Evolutionary conservation across 768 basidiomycete genomes (phyloP).

Genomic region (Suillus americanus): DNA sequence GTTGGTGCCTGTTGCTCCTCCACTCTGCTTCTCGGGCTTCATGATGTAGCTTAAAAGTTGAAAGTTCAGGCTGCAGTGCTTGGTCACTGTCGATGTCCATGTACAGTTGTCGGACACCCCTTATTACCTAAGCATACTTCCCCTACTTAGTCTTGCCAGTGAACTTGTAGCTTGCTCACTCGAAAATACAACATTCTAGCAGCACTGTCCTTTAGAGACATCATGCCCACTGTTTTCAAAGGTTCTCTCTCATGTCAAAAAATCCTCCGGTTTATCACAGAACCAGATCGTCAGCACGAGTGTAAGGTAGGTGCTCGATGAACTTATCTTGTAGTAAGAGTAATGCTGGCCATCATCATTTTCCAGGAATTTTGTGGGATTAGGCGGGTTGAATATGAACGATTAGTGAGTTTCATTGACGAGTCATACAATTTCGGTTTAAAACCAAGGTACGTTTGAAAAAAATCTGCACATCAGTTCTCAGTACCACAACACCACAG

Average conservation of each 20-base stretch:
- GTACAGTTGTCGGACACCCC: no score
- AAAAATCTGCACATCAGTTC: not conserved
- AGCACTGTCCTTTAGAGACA: no score
- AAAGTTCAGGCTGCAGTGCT: no score
- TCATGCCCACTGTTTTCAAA: no score
- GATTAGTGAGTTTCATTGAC: not conserved
- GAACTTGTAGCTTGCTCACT: no score
- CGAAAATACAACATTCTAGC: no score
- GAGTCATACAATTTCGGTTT: not conserved
- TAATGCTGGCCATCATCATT: not conserved
- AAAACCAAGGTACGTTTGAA: not conserved
- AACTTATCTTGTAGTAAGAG: not conserved
- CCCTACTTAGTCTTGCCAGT: no score
- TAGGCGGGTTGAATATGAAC: not conserved
- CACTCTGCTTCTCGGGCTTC: no score
- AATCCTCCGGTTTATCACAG: not conserved
- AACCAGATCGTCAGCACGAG: not conserved
- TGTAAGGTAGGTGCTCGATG: not conserved
- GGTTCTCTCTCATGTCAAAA: not conserved
- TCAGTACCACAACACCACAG: not conserved
- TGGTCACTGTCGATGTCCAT: no score
- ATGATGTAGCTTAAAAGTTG: no score
- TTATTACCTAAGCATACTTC: no score
- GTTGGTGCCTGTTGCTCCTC: no score
- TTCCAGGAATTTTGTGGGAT: not conserved